Evolutionary conservation across 225 moss, liverwort and hornwort species (phyloP).

Genomic region (Bryum argenteum): DNA sequence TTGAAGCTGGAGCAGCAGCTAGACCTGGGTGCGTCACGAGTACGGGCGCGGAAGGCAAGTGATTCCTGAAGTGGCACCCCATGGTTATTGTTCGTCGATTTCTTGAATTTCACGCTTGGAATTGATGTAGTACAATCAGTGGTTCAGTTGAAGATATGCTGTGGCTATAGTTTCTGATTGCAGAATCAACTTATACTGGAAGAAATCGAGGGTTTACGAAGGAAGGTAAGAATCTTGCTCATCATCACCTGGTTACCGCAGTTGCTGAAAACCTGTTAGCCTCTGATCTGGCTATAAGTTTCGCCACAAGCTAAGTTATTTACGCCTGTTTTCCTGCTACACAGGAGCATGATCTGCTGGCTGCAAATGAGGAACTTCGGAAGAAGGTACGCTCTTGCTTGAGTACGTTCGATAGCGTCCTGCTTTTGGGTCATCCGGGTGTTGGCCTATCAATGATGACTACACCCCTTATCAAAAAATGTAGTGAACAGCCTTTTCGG

Average conservation of each 20-base stretch:
- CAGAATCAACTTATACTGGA: constrained; percentile 88
- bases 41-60: constrained; percentile 81
- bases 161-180: constrained; percentile 30
- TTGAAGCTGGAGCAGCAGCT: constrained; percentile 83
- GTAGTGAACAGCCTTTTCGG: too few species aligned
- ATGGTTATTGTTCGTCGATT: too few species aligned
- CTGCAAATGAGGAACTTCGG: constrained; percentile 52
- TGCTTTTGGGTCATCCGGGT: background rate
- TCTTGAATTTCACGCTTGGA: background rate
- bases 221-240: constrained; percentile 57
- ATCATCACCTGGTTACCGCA: background rate
- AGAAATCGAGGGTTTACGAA: constrained; percentile 77
- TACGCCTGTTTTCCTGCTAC: background rate
- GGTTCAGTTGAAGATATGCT: background rate
- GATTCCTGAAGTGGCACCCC: background rate
- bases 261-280: background rate
- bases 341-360: constrained; percentile 58
- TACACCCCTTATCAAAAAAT: too few species aligned
- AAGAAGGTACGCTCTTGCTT: constrained; percentile 46
- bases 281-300: too few species aligned
- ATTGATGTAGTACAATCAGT: background rate
- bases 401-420: background rate
- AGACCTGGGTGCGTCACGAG: constrained; percentile 70
- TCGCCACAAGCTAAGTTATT: background rate
- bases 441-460: background rate